Base-by-base conservation (phyloP, 306 rosid genomes). In the Casuarina equisetifolia region DNA sequence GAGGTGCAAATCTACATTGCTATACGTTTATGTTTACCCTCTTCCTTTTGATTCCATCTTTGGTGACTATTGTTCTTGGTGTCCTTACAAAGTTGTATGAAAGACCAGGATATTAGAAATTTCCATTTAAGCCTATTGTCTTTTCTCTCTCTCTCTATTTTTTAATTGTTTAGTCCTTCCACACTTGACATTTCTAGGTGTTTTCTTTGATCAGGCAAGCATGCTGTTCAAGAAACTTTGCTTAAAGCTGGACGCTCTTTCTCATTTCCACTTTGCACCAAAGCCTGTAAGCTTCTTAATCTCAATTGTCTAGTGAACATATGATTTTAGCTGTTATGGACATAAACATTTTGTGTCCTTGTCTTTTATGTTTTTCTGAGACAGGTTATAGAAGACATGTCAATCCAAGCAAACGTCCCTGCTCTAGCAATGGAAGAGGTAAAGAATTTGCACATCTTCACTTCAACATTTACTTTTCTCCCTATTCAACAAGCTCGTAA, bases 371-470 rank as follows among this genome's bases (percentile, higher is more conserved):
- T 71, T 83, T 68, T 51, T 76, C 79, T 78, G 53, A 1, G 57
- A 79, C 85, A 95, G 99, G 91, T 95, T 71, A 85, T 95, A 55
- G 99, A 95, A 88, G 99, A 91, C 77, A 91, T 95, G 96, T 82
- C 86, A 63, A 52, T 95, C 81, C 90, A 89, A 81, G 74, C 77
- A 32, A 92, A 92, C 84, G 90, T 96, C 78, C 98, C 99, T 61
- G 99, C 99, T 75, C 88, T 96, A 20, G 97, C 92, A 81, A 96
- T 96, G 94, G 99, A 96, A 92, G 99, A 96, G 89, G 99, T 92
- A 87, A 80, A 40, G 36, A 68, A 62, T 81, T 80, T 78, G 81
- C 38, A 19, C n/a, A 36, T 40, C 12, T 73, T 69, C 68, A 58
- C 51, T 48, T 70, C 43, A 45, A 25, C 68, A 4, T 72, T 64